A percentile compares a stretch with the other conserved stretches of the same genome.
Evolutionary conservation across 2,329 filamentous ascomycete genomes (phyloP).

Genomic region (Cylindrodendrum hubeiense): DNA sequence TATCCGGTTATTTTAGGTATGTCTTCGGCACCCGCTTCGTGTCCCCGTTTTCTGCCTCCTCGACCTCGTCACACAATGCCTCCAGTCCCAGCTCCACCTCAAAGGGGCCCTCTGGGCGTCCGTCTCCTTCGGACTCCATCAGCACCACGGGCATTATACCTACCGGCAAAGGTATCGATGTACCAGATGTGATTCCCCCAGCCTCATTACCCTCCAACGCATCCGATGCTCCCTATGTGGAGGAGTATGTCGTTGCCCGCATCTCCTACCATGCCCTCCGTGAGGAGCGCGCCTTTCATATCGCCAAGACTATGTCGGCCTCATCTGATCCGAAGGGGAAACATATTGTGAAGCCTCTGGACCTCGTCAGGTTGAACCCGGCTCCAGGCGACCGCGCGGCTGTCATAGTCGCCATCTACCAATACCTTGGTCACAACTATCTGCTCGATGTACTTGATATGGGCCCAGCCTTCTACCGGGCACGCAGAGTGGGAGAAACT

Average conservation of each 20-base stretch:
- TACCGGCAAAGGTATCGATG: constrained; percentile 53
- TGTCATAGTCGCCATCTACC: constrained; percentile 85
- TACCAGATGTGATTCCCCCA: constrained; percentile 53
- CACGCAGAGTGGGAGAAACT: constrained; percentile 64
- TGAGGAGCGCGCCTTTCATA: constrained; percentile 89
- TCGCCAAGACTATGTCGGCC: constrained; percentile 78
- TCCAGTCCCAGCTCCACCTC: constrained; percentile 58
- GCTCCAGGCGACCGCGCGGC: constrained; percentile 76
- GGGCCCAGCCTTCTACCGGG: constrained; percentile 79
- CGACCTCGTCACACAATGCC: constrained; percentile 58
- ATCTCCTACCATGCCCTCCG: constrained; percentile 86
- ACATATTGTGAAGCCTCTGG: constrained; percentile 85
- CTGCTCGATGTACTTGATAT: constrained; percentile 79
- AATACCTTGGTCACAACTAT: constrained; percentile 81
- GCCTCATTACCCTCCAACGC: constrained; percentile 48
- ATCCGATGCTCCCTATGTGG: constrained; percentile 66
- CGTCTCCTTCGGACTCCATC: constrained; percentile 57
- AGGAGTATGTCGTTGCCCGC: constrained; percentile 80
- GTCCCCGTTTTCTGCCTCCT: constrained; percentile 62
- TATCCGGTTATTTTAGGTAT: constrained; percentile 61
- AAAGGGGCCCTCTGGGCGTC: constrained; percentile 58
- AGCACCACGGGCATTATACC: constrained; percentile 49
- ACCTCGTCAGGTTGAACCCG: constrained; percentile 78
- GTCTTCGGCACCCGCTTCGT: constrained; percentile 73
- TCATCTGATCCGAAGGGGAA: constrained; percentile 78